These are phyloP conservation scores for Postia placenta DNA, from an alignment of 768 basidiomycete species.

Conservation along the genomic window DNA sequence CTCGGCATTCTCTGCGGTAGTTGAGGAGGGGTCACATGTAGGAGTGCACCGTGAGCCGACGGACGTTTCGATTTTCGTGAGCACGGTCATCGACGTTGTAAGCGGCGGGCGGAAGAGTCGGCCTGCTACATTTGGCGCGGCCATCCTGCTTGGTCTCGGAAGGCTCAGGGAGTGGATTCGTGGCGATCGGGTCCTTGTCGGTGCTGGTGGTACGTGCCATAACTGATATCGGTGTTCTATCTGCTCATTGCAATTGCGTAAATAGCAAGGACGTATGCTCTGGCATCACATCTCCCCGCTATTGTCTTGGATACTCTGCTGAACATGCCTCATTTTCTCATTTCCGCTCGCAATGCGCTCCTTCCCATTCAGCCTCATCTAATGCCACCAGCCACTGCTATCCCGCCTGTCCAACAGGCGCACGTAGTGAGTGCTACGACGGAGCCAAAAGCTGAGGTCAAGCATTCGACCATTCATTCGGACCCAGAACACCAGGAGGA, in stretches of 20 bases:
- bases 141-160: constrained; percentile 39
- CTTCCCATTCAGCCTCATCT: constrained; percentile 44
- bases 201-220: constrained; percentile 64
- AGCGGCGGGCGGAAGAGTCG: constrained; percentile 45
- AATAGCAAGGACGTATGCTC: constrained; percentile 62
- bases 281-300: constrained; percentile 67
- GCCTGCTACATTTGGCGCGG: constrained; percentile 31
- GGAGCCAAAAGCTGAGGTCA: constrained; percentile 1
- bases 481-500: constrained; percentile 19
- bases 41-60: constrained; percentile 47
- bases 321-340: constrained; percentile 58
- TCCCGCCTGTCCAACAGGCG: constrained; percentile 20
- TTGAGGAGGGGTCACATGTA: constrained; percentile 34
- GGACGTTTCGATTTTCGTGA: constrained; percentile 51
- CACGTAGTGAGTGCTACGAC: neutral
- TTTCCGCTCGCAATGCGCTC: constrained; percentile 56
- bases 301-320: constrained; percentile 59
- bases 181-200: constrained; percentile 66
- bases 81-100: constrained; percentile 53
- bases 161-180: constrained; percentile 49
- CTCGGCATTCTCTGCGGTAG: constrained; percentile 51
- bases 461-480: constrained; percentile 9
- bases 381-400: constrained; percentile 20
- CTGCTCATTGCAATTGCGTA: constrained; percentile 9
- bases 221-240: neutral